Base-by-base conservation (phyloP, 257 asterid species). In the Nicotiana obtusifolia region DNA sequence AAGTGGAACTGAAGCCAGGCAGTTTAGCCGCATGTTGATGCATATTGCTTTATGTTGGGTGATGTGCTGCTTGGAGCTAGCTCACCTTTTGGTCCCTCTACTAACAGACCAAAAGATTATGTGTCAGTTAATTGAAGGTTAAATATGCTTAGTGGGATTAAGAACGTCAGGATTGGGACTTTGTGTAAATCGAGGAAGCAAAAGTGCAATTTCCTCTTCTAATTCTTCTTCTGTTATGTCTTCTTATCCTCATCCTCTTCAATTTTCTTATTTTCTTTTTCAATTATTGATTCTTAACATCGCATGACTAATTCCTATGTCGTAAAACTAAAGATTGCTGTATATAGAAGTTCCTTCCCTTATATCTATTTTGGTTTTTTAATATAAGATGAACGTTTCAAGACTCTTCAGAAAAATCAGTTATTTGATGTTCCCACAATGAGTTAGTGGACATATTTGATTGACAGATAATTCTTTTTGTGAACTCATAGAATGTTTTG, bases 1-100 rank as follows among this genome's bases (percentile, higher is more conserved):
- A 41, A 41, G 59, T 69, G 33, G 78, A 41, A 11, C 53, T 41
- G 57, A 44, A 69, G 57, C 53, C 57, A 0, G 78, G 57, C 19
- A n/a, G 31, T 41, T 28, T 37, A 19, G 77, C 57, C 37, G 77
- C 33, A 68, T n/a, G 76, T 68, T 68, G 77, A 3, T 35, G 76
- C 57, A 69, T 37, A 59, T 41, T 69, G 66, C 66, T 60, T 60
- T 60, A 61, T 61, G 67, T 61, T 57, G 4, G 35, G 6, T 17
- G 20, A 22, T 13, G 13, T 44, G 78, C 44, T 44, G 60, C 1
- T 22, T 44, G 33, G 35, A 71, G 78, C 60, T 71, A 71, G 14
- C 78, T 71, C 78, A 71, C 22, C 37, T 13, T 69, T 71, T 71
- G 60, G 60, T 71, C 78, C 78, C 60, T 71, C 37, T 44, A 44